Evolutionary conservation across 169 alveolate genomes (phyloP).

Genomic region (Plasmodium malariae): DNA sequence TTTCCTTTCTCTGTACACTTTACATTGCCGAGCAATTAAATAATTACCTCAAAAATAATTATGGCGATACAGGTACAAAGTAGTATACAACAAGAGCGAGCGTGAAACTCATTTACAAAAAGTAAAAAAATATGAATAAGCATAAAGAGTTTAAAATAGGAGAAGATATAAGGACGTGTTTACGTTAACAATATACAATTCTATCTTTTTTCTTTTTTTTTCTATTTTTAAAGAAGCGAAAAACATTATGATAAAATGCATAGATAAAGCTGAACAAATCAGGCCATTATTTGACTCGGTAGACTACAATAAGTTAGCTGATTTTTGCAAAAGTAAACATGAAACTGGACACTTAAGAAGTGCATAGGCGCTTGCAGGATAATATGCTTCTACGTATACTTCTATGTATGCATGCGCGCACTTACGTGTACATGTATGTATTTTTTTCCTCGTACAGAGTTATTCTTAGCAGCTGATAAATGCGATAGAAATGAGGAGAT

Average conservation of each 20-base stretch:
- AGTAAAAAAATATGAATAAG: neutral
- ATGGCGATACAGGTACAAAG: constrained; percentile 54
- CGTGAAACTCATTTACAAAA: neutral
- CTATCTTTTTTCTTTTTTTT: neutral
- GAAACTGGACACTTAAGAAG: neutral
- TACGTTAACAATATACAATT: neutral
- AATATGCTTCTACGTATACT: neutral
- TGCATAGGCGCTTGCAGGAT: neutral
- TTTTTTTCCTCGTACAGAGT: too few relatives aligned
- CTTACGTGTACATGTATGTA: neutral
- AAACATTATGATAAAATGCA: constrained; percentile 36
- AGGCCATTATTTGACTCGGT: constrained; percentile 36
- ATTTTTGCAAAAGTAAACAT: constrained; percentile 64
- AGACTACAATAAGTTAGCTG: constrained; percentile 45
- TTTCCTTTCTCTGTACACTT: constrained; percentile 62
- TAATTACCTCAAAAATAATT: constrained; percentile 32
- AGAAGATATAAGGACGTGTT: neutral
- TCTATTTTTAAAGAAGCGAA: constrained; percentile 45
- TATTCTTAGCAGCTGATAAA: constrained; percentile 67
- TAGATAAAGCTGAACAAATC: constrained; percentile 46
- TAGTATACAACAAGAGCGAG: neutral
- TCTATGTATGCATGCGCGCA: neutral
- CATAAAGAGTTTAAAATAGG: neutral
- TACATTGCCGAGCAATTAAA: constrained; percentile 70
- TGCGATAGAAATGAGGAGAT: constrained; percentile 42